Evolutionary conservation across 495 filamentous ascomycete species (phyloP).

Genomic region (Hypoxylon cercidicola): DNA sequence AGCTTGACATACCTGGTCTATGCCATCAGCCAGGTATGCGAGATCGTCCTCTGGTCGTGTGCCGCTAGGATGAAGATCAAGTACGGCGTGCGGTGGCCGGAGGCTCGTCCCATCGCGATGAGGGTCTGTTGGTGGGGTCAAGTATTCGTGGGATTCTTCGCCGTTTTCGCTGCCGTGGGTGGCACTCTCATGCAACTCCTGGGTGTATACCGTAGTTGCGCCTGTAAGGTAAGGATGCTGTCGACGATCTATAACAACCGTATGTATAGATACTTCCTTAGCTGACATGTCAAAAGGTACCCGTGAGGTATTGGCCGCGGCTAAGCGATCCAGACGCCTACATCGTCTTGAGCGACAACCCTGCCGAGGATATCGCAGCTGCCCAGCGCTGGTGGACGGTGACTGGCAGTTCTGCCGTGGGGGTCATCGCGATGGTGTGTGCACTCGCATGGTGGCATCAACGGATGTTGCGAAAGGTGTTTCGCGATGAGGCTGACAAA

Average conservation of each 20-base stretch:
- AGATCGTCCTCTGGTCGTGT: conserved; percentile 48
- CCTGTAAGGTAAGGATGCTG: conserved; percentile 38
- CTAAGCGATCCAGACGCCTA: conserved; percentile 31
- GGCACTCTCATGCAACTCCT: conserved; percentile 54
- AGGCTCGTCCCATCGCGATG: conserved; percentile 33
- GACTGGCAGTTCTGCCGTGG: conserved; percentile 43
- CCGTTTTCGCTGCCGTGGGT: conserved; percentile 49
- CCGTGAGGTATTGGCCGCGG: conserved; percentile 37
- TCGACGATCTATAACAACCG: not conserved
- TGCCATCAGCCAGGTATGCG: conserved; percentile 48
- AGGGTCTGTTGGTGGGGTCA: conserved; percentile 44
- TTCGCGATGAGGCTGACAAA: conserved; percentile 44
- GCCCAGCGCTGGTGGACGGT: conserved; percentile 44
- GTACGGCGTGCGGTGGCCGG: conserved; percentile 39
- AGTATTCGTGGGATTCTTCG: conserved; percentile 44
- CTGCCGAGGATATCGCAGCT: conserved; percentile 34
- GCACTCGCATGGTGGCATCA: conserved; percentile 53
- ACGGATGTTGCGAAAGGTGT: conserved; percentile 46
- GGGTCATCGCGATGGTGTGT: conserved; percentile 43
- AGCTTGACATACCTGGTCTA: conserved; percentile 56
- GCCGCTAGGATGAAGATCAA: conserved; percentile 33
- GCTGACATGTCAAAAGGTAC: conserved; percentile 27
- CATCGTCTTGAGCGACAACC: conserved; percentile 40
- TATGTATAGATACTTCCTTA: not conserved
- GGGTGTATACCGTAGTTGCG: conserved; percentile 53